Evolutionary conservation across 1,139 yeast genomes (phyloP).

Genomic region (Zygoascus meyerae): DNA sequence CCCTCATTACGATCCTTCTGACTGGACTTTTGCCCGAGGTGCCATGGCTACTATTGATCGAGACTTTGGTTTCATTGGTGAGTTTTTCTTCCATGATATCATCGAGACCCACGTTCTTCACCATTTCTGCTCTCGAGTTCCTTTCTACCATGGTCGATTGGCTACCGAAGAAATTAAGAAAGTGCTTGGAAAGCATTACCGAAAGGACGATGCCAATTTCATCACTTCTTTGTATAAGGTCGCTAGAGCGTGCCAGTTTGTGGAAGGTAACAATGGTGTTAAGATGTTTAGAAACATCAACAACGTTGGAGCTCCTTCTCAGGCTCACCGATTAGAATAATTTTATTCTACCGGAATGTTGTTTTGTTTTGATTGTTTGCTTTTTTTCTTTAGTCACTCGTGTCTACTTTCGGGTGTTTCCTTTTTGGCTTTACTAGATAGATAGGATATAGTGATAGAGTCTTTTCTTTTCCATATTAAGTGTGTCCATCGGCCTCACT

Average conservation of each 20-base stretch:
- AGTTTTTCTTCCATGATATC: slow-evolving; percentile 77
- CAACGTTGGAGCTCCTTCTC: slow-evolving; percentile 41
- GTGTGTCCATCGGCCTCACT: too few relatives aligned
- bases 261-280: slow-evolving; percentile 75
- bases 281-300: slow-evolving; percentile 73
- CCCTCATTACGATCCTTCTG: slow-evolving; percentile 68
- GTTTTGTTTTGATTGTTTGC: slow-evolving; percentile 10
- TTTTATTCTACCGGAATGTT: slow-evolving; percentile 6
- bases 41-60: slow-evolving; percentile 87
- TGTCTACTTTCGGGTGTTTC: too few relatives aligned
- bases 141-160: slow-evolving; percentile 78
- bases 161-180: slow-evolving; percentile 73
- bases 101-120: slow-evolving; percentile 87
- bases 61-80: slow-evolving; percentile 76
- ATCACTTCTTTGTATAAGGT: slow-evolving; percentile 66
- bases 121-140: slow-evolving; percentile 78
- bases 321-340: slow-evolving; percentile 11
- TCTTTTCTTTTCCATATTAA: too few relatives aligned
- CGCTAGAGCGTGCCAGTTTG: slow-evolving; percentile 71
- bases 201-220: slow-evolving; percentile 64
- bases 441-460: too few relatives aligned
- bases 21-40: slow-evolving; percentile 86
- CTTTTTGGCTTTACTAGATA: too few relatives aligned
- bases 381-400: slow-evolving; percentile 1
- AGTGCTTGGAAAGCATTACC: slow-evolving; percentile 79